Conservation (phyloP, 495 filamentous ascomycete species). For the Aspergillus asperescens region DNA sequence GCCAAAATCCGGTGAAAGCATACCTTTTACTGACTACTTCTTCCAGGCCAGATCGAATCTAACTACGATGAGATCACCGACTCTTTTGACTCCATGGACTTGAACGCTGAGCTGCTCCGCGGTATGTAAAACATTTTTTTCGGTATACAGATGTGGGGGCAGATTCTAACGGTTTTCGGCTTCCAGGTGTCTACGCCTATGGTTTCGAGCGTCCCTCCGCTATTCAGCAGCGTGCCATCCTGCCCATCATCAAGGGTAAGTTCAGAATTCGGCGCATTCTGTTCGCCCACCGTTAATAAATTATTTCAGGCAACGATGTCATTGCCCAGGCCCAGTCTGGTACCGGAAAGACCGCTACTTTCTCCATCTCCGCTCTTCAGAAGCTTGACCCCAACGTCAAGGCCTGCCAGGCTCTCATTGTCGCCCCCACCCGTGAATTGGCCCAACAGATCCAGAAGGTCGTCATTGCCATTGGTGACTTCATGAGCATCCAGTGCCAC, state of each 20-base stretch:
- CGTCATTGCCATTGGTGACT: conserved; percentile 95
- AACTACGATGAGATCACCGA: conserved; percentile 99
- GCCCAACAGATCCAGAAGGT: conserved; percentile 99
- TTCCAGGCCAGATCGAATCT: conserved; percentile 92
- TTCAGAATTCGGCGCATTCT: conserved; percentile 27
- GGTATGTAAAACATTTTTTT: conserved; percentile 53
- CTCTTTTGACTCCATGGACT: conserved; percentile 95
- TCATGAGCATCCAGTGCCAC: conserved; percentile 99
- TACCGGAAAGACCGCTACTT: conserved; percentile 98
- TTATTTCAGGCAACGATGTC: conserved; percentile 79
- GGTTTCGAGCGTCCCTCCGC: conserved; percentile 99
- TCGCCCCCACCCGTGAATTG: conserved; percentile 95
- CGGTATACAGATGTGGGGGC: conserved; percentile 14
- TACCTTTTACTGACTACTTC: conserved; percentile 21
- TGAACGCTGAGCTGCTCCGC: conserved; percentile 94
- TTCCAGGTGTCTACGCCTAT: conserved; percentile 91
- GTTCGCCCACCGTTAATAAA: conserved; percentile 20
- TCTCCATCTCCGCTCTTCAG: conserved; percentile 97
- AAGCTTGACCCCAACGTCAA: conserved; percentile 92
- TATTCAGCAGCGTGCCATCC: conserved; percentile 98
- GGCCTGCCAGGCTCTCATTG: conserved; percentile 91
- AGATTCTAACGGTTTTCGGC: conserved; percentile 27
- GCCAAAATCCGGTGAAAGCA: neutral
- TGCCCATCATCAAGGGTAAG: conserved; percentile 99
- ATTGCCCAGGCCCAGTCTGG: conserved; percentile 99